Conservation (phyloP, 768 basidiomycete species). For the Trametes cingulata region DNA sequence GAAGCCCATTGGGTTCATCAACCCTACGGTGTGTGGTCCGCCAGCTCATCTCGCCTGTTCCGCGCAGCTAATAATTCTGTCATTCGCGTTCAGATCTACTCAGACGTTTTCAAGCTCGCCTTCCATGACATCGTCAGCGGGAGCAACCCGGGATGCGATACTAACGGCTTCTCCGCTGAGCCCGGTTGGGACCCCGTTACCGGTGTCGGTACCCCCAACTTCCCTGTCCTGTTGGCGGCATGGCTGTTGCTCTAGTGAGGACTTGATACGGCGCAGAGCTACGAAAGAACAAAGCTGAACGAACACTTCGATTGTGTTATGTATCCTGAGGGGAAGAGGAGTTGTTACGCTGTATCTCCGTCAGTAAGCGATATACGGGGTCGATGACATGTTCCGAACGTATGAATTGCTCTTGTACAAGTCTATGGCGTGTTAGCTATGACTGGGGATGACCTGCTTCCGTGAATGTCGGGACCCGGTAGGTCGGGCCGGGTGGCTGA, state of each 20-base stretch:
- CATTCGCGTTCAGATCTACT: constrained; percentile 21
- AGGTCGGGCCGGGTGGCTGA: no score
- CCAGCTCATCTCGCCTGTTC: background rate
- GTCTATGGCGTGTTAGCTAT: no score
- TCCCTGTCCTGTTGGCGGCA: constrained; percentile 16
- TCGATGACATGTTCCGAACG: no score
- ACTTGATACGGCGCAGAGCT: background rate
- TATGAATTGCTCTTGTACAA: no score
- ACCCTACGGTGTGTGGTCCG: constrained; percentile 55
- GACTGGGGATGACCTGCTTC: no score
- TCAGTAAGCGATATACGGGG: no score
- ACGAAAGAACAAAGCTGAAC: no score
- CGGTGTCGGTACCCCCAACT: constrained; percentile 37
- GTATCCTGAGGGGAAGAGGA: no score
- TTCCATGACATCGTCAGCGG: constrained; percentile 40
- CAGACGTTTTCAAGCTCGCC: constrained; percentile 15
- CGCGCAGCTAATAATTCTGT: background rate
- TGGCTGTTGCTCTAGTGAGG: constrained; percentile 18
- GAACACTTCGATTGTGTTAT: no score
- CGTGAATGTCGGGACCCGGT: no score
- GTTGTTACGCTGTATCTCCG: no score
- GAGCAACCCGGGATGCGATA: constrained; percentile 39
- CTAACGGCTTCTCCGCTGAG: constrained; percentile 34
- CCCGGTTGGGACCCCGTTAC: constrained; percentile 40
- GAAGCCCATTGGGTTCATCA: constrained; percentile 47